Evolutionary conservation across 2,329 filamentous ascomycete species (phyloP).

Genomic region (Penicillium glabrum): DNA sequence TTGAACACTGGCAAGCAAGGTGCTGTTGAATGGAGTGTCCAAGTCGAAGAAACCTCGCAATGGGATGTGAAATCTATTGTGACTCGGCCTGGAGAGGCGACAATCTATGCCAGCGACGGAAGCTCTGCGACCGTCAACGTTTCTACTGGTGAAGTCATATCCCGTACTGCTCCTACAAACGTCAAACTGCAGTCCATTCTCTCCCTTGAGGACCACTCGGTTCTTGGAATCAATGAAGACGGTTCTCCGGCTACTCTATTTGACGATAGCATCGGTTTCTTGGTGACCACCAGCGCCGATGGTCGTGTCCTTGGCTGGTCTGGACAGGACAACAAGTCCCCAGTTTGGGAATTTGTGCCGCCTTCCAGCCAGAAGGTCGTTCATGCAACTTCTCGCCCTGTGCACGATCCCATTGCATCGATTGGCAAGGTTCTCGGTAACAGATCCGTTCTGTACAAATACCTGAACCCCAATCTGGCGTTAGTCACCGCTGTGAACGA

Average conservation of each 20-base stretch:
- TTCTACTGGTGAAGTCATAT: constrained; percentile 44
- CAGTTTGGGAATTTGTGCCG: constrained; percentile 72
- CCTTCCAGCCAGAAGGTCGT: constrained; percentile 66
- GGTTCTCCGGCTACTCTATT: constrained; percentile 34
- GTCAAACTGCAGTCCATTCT: constrained; percentile 33
- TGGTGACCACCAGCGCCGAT: constrained; percentile 44
- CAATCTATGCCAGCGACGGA: constrained; percentile 60
- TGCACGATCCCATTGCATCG: constrained; percentile 85
- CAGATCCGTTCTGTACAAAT: constrained; percentile 94
- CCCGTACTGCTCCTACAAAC: constrained; percentile 24
- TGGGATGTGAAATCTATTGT: constrained; percentile 71
- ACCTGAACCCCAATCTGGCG: constrained; percentile 82
- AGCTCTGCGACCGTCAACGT: constrained; percentile 57
- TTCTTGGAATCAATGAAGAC: constrained; percentile 37
- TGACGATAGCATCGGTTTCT: constrained; percentile 31
- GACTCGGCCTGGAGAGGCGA: constrained; percentile 60
- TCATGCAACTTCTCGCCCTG: constrained; percentile 65
- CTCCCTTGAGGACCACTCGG: constrained; percentile 26
- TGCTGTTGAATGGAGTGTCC: constrained; percentile 71
- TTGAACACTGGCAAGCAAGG: constrained; percentile 76
- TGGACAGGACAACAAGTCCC: constrained; percentile 38
- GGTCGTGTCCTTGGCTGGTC: constrained; percentile 47
- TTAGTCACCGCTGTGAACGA: constrained; percentile 70
- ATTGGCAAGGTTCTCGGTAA: constrained; percentile 93
- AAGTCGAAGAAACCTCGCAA: constrained; percentile 59